Percentiles rank a stretch among this genome's conserved stretches.
Evolutionary conservation across 2,329 filamentous ascomycete species (phyloP).

Genomic region (Aspergillus fischeri): DNA sequence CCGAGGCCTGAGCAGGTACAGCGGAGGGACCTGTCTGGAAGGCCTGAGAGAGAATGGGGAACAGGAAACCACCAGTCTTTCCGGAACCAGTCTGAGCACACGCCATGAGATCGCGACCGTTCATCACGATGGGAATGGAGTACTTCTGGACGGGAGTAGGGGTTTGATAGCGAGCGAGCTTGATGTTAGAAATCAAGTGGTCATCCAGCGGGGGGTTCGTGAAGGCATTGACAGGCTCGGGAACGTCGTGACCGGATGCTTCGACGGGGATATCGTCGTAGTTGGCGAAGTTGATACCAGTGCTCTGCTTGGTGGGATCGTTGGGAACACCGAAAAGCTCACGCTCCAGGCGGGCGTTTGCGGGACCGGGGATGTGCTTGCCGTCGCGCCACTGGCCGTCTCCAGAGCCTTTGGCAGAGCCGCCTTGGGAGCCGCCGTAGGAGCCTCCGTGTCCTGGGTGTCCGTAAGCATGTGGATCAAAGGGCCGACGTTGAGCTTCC

Average conservation of each 20-base stretch:
- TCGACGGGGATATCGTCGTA: conserved; percentile 99
- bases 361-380: conserved; percentile 87
- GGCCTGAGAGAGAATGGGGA: conserved; percentile 97
- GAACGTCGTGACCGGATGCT: conserved; percentile 88
- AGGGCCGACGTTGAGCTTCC: conserved; percentile 42
- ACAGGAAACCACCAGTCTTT: conserved; percentile 99
- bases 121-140: conserved; percentile 98
- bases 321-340: conserved; percentile 90
- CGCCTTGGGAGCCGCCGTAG: conserved; percentile 20
- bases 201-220: conserved; percentile 93
- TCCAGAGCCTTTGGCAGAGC: conserved; percentile 71
- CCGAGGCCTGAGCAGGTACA: conserved; percentile 59
- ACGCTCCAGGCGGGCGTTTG: conserved; percentile 85
- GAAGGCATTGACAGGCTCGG: conserved; percentile 86
- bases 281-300: conserved; percentile 99
- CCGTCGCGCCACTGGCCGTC: conserved; percentile 96
- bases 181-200: conserved; percentile 89
- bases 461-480: conserved; percentile 61
- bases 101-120: conserved; percentile 96
- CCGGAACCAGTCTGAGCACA: conserved; percentile 99
- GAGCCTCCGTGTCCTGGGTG: conserved; percentile 47
- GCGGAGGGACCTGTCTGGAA: conserved; percentile 82
- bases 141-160: conserved; percentile 99
- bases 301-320: conserved; percentile 92
- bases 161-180: conserved; percentile 87